phyloP scores from a whole-genome alignment of 768 basidiomycete genomes.

The Suillus placidus region DNA sequence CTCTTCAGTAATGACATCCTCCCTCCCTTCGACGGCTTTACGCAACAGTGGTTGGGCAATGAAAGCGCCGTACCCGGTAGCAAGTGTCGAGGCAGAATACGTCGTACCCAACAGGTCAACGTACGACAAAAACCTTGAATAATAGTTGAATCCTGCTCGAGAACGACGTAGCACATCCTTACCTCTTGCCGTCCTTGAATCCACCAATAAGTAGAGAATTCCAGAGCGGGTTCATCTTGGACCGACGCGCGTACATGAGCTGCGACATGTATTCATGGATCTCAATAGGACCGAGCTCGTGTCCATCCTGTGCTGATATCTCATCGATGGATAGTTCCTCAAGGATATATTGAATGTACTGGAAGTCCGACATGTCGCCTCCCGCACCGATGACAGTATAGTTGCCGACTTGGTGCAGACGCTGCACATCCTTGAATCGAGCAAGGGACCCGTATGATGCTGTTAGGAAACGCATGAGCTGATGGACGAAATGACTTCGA shows the following conservation, averaged over 20 bases:
- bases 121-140: conserved; percentile 81
- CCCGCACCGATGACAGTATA: conserved; percentile 89
- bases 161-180: conserved; percentile 21
- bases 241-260: conserved; percentile 86
- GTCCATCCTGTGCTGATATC: conserved; percentile 79
- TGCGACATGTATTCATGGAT: conserved; percentile 92
- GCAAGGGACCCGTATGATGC: conserved; percentile 98
- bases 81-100: conserved; percentile 89
- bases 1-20: conserved; percentile 73
- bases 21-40: conserved; percentile 84
- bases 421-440: conserved; percentile 91
- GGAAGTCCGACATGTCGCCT: conserved; percentile 98
- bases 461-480: conserved; percentile 28
- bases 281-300: conserved; percentile 81
- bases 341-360: conserved; percentile 81
- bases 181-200: conserved; percentile 83
- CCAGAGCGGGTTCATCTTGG: conserved; percentile 94
- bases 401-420: conserved; percentile 81
- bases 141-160: neutral
- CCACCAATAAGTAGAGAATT: conserved; percentile 94
- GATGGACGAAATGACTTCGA: neutral
- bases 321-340: conserved; percentile 81
- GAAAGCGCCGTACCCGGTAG: conserved; percentile 92
- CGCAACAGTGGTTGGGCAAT: conserved; percentile 93
- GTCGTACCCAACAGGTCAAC: conserved; percentile 98